Base-by-base conservation (phyloP, 352 stramenopile genomes). In the Globisporangium camurandrum region DNA sequence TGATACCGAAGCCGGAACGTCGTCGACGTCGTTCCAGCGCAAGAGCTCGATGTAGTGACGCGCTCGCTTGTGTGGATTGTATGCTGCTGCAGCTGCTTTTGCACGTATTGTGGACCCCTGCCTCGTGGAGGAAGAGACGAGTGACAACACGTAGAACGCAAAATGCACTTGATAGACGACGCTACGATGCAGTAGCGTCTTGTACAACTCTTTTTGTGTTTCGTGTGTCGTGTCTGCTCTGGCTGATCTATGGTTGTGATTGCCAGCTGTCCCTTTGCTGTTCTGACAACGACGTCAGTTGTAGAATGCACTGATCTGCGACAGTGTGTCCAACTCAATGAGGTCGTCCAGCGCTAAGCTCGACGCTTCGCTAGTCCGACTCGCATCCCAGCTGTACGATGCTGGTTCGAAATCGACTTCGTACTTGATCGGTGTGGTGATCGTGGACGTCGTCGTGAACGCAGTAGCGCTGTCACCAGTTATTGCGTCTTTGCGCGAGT, bases 311-410 rank as follows among this genome's bases (percentile, higher is more conserved):
- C 57, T 77, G 40, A 74, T 63, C 38, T 84, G 71, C 26, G 71
- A 86, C 19, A 80, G 57, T 0, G 58, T 43, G 22, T 80, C 70
- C 30, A 77, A 69, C 43, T 82, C 71, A 3, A 71, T 71, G 12
- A 82, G 50, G 30, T 86, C 74, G n/a, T 84, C 74, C 4, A 75
- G 69, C 19, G 61, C 67, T n/a, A 81, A 64, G 37, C 70, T 83
- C 14, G 63, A 75, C 40, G 42, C n/a, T 7, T 61, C 48, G 23
- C 55, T 61, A 12, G 28, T 14, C 12, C 36, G 24, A 16, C 12
- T 16, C 6, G 39, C 42, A n/a, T n/a, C n/a, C 55, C 49, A 61
- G 16, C 17, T 46, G 40, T 52, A 56, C 12, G 49, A 47, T 23
- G 46, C 49, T 6, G 38, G n/a, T n/a, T n/a, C n/a, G n/a, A n/a